Evolutionary conservation across 257 asterid species (phyloP).

Genomic region (Plantago elongata): DNA sequence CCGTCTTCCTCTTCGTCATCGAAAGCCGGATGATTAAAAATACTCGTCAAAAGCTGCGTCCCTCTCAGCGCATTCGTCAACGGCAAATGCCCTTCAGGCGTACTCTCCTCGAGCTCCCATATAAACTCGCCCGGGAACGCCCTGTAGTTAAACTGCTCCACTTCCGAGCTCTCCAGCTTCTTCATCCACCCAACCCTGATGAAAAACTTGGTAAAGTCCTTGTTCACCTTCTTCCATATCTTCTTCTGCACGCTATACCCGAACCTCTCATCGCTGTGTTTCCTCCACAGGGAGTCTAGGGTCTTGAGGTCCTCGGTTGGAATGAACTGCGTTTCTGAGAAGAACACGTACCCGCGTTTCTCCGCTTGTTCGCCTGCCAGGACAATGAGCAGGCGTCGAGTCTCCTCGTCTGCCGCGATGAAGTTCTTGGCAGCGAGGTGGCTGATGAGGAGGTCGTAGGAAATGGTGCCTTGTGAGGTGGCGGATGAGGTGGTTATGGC

Average conservation of each 20-base stretch:
- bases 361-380: constrained; percentile 82
- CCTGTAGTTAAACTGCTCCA: constrained; percentile 72
- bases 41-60: constrained; percentile 52
- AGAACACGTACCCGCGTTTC: constrained; percentile 84
- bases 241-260: constrained; percentile 84
- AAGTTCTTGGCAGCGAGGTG: constrained; percentile 45
- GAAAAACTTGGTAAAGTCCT: constrained; percentile 66
- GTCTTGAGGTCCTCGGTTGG: constrained; percentile 38
- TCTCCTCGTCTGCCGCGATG: constrained; percentile 89
- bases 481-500: constrained; percentile 28
- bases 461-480: constrained; percentile 25
- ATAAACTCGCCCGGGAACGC: constrained; percentile 70
- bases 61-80: constrained; percentile 87
- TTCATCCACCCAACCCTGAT: constrained; percentile 84
- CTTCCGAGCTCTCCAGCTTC: constrained; percentile 57
- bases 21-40: constrained; percentile 69
- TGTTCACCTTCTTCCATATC: constrained; percentile 50
- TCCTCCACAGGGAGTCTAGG: constrained; percentile 71
- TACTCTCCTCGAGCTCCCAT: constrained; percentile 59
- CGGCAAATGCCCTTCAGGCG: constrained; percentile 84
- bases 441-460: constrained; percentile 52
- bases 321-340: constrained; percentile 88
- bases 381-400: constrained; percentile 75
- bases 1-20: constrained; percentile 30
- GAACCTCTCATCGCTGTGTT: constrained; percentile 48